phyloP scores from a whole-genome alignment of 768 basidiomycete genomes.

The Leucocoprinus leucothites region DNA sequence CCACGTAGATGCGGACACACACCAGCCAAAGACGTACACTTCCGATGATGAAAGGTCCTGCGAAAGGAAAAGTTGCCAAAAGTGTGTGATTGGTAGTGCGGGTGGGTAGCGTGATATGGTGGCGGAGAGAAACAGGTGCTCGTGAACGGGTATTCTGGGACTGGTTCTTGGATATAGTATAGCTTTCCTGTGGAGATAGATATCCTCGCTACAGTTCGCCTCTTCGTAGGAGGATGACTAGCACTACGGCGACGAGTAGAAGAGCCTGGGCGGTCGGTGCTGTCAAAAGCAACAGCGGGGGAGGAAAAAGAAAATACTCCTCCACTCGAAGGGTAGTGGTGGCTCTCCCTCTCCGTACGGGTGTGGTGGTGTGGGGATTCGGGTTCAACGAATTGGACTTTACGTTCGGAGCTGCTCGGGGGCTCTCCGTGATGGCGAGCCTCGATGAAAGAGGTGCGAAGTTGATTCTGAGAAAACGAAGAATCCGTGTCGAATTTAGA shows the following conservation, averaged over 20 bases:
- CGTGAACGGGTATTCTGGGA: neutral
- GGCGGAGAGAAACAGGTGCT: constrained; percentile 9
- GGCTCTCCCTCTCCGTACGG: neutral
- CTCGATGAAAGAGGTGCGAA: constrained; percentile 1
- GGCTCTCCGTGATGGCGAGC: neutral
- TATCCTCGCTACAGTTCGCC: constrained; percentile 5
- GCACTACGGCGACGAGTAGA: neutral
- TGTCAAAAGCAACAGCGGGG: neutral
- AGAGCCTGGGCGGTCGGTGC: neutral
- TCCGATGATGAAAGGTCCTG: neutral
- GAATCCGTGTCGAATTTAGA: neutral
- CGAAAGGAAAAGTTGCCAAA: too few relatives aligned
- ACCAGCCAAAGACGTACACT: neutral
- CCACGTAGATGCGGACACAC: neutral
- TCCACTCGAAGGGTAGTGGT: neutral
- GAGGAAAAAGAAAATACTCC: too few relatives aligned
- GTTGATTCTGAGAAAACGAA: neutral
- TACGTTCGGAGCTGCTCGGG: neutral
- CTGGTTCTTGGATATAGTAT: constrained; percentile 7
- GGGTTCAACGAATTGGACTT: constrained; percentile 7
- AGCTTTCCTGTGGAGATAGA: constrained; percentile 6
- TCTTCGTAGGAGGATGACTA: neutral
- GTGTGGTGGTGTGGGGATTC: neutral
- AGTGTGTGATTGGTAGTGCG: neutral
- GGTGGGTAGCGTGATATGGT: neutral